A percentile compares a stretch with the other conserved stretches of the same genome.
These are phyloP conservation scores for Centaurea solstitialis DNA, from an alignment of 129 eudicot genomes.

Conservation along the genomic window DNA sequence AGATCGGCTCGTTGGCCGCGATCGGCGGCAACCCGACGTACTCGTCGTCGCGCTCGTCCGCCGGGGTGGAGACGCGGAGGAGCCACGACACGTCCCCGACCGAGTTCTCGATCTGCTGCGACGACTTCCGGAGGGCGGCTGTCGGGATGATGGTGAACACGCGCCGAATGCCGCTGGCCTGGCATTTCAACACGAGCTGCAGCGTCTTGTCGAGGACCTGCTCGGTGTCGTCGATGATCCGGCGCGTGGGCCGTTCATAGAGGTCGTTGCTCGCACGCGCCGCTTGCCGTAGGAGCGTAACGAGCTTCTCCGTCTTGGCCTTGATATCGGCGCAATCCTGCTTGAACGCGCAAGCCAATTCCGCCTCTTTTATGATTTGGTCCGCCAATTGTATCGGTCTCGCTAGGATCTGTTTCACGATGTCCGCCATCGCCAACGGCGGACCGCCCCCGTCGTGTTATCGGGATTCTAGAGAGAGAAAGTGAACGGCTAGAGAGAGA, in stretches of 20 bases:
- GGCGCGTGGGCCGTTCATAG: slow-evolving; percentile 75
- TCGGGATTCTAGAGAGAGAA: slow-evolving; percentile 22
- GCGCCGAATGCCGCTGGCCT: slow-evolving; percentile 50
- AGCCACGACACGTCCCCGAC: slow-evolving; percentile 73
- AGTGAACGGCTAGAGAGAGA: slow-evolving; percentile 8
- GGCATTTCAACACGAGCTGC: slow-evolving; percentile 48
- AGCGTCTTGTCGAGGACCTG: slow-evolving; percentile 58
- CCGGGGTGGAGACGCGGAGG: slow-evolving; percentile 59
- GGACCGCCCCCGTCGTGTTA: slow-evolving; percentile 34
- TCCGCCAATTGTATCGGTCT: slow-evolving; percentile 77
- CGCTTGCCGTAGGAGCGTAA: slow-evolving; percentile 58
- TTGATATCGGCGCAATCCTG: slow-evolving; percentile 59
- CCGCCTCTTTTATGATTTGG: slow-evolving; percentile 57
- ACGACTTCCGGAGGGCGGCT: slow-evolving; percentile 44
- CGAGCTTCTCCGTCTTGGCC: slow-evolving; percentile 50
- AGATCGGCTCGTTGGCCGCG: slow-evolving; percentile 67
- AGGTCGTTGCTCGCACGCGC: slow-evolving; percentile 66
- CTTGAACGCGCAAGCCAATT: slow-evolving; percentile 42
- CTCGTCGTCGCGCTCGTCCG: slow-evolving; percentile 52
- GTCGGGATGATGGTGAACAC: slow-evolving; percentile 56
- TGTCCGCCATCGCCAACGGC: slow-evolving; percentile 62
- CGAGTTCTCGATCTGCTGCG: slow-evolving; percentile 48
- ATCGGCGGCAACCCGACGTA: slow-evolving; percentile 67
- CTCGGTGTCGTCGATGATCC: slow-evolving; percentile 68
- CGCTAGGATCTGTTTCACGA: slow-evolving; percentile 64